Conservation (phyloP, 441 rosid species). For the Pelargonium australe region DNA sequence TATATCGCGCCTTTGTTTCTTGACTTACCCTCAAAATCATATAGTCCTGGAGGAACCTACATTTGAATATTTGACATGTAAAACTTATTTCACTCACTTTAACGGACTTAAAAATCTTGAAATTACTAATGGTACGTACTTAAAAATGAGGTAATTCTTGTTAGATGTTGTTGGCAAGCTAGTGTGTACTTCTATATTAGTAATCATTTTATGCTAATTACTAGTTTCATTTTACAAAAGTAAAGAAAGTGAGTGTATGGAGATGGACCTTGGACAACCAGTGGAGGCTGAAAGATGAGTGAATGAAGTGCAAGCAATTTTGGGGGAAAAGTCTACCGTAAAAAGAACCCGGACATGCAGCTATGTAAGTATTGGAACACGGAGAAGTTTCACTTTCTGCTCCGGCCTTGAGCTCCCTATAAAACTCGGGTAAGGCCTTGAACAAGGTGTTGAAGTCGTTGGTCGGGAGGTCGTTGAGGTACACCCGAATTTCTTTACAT, state of each 20-base stretch:
- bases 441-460: slow-evolving; percentile 87
- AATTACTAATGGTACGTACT: too few species aligned
- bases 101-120: too few species aligned
- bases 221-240: too few species aligned
- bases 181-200: too few species aligned
- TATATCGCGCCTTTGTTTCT: slow-evolving; percentile 57
- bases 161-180: too few species aligned
- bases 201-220: too few species aligned
- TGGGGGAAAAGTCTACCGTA: slow-evolving; percentile 71
- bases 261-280: slow-evolving; percentile 74
- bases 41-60: slow-evolving; percentile 61
- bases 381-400: slow-evolving; percentile 27
- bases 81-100: too few species aligned
- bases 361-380: slow-evolving; percentile 40
- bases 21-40: slow-evolving; percentile 56
- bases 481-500: slow-evolving; percentile 40
- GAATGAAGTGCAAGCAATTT: slow-evolving; percentile 54
- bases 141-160: too few species aligned
- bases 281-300: slow-evolving; percentile 69
- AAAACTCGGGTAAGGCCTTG: slow-evolving; percentile 62
- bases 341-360: slow-evolving; percentile 79
- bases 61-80: too few species aligned
- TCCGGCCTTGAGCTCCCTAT: slow-evolving; percentile 37
- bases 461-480: slow-evolving; percentile 78
- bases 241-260: too few species aligned